Evolutionary conservation across 768 basidiomycete species (phyloP), one percentile per base, ranked within the genome.

Genomic region (Phaeotremella skinneri): DNA sequence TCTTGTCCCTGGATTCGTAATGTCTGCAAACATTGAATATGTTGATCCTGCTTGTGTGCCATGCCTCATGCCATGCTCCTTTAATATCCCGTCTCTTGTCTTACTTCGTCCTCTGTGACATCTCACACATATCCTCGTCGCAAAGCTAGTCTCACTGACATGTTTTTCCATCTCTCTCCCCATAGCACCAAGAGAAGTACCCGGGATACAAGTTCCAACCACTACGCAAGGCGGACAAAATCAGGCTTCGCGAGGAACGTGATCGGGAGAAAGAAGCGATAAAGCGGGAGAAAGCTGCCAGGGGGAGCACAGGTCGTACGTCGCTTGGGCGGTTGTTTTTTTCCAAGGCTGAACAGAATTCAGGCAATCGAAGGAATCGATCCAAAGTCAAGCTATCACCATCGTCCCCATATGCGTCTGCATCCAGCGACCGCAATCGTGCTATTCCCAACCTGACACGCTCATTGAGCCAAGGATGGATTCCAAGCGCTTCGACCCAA

Each of bases 151-250:
- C 4, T 55, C 21, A 23, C 55, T 45, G 43, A 45, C 43, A 7
- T 7, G 17, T 17, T 17, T 37, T 17, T 37, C 20, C 34, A 4
- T 34, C 27, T 54, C 11, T 27, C 20, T 14, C n/a, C 31, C 27
- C 51, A 21, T 32, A 76, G 73, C 75, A 76, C 57, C 64, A 69
- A 49, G 50, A 55, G 21, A 64, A 66, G 30, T 74, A 64, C 42
- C 75, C 75, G 1, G 67, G 62, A 13, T 76, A 76, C 68, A 76
- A 76, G 56, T 76, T 73, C 49, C 75, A 76, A 48, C 75, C 75
- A 25, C 50, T 71, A 54, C 59, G 68, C 11, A 69, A 67, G 45
- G 68, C 72, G 6, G 75, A 74, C 31, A 73, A 72, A 57, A 37
- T 71, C 50, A 65, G 59, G 59, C 20, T 64, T 45, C 52, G 68